Base-by-base conservation (phyloP, 2,329 filamentous ascomycete species). In the Ophiocordyceps camponoti-floridani region DNA sequence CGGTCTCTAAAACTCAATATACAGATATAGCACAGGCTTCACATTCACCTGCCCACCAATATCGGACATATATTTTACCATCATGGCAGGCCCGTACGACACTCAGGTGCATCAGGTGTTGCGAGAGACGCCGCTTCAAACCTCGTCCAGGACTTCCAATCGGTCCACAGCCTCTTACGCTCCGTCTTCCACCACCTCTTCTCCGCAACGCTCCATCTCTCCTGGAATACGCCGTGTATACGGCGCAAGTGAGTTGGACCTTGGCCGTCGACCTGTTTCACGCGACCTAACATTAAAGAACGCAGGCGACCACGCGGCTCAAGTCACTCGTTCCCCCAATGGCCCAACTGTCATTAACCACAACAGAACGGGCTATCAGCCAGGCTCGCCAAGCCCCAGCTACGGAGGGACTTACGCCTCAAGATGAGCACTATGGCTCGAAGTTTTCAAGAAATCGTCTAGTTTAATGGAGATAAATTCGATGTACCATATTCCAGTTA, bases 101-200 rank as follows among this genome's bases (percentile, higher is more conserved):
- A 54, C 58, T 43, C 50, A 61, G 45, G 52, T 62, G 46, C 61
- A 62, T 50, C 59, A 62, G 50, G 49, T 51, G 46, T 51, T 50
- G 44, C 53, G 53, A 42, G 51, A 51, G 44, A 49, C 57, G 44
- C 59, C 56, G 18, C 52, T 54, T 38, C 51, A 49, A 46, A 55
- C 53, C 23, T 23, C 23, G 51, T 57, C 57, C 27, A 57, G 51
- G n/a, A 30, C 10, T 19, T 42, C 28, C n/a, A 26, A 28, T 7
- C 40, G 23, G 28, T 42, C 30, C 37, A 49, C 45, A 46, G 48
- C 52, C 33, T 56, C 52, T 2, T 54, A 54, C 30, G 52, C 48
- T 38, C 41, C 48, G 41, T 50, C 43, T 13, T 40, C 44, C 4
- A 30, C 45, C 1, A 40, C 43, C 18, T 18, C 18, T 40, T 54